Evolutionary conservation across 1,139 yeast species (phyloP).

Genomic region (Kodamaea sp.): DNA sequence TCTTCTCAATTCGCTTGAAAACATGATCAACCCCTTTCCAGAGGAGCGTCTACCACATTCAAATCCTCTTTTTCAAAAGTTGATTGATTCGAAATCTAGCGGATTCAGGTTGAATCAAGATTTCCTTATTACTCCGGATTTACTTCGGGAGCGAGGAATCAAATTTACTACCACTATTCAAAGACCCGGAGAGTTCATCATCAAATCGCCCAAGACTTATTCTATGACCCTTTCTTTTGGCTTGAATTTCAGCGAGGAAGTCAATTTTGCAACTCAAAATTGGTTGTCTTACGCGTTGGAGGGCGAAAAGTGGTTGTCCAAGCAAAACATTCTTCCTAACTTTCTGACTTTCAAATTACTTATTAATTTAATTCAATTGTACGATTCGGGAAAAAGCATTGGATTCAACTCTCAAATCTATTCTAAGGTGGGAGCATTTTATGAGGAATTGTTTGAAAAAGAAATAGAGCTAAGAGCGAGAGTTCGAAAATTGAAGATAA

Average conservation of each 20-base stretch:
- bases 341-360: slow-evolving; percentile 52
- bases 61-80: slow-evolving; percentile 26
- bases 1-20: slow-evolving; percentile 31
- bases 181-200: slow-evolving; percentile 59
- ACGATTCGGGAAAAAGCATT: slow-evolving; percentile 33
- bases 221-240: slow-evolving; percentile 55
- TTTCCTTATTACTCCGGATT: slow-evolving; percentile 48
- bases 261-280: slow-evolving; percentile 55
- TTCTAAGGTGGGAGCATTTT: slow-evolving; percentile 31
- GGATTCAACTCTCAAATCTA: slow-evolving; percentile 33
- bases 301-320: slow-evolving; percentile 54
- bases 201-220: slow-evolving; percentile 58
- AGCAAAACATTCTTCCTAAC: slow-evolving; percentile 51
- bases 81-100: slow-evolving; percentile 20
- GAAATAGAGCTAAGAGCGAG: slow-evolving; percentile 46
- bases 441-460: slow-evolving; percentile 27
- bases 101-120: slow-evolving; percentile 35
- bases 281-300: slow-evolving; percentile 56
- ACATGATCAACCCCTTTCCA: slow-evolving; percentile 27
- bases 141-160: slow-evolving; percentile 50
- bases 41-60: slow-evolving; percentile 27
- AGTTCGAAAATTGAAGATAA: slow-evolving; percentile 34
- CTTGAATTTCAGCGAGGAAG: slow-evolving; percentile 54
- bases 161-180: slow-evolving; percentile 49
- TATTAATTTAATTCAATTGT: slow-evolving; percentile 45